Percentiles rank a stretch among this genome's conserved stretches.
Conservation (phyloP, 139 green algal genomes). For the Ostreobium quekettii region DNA sequence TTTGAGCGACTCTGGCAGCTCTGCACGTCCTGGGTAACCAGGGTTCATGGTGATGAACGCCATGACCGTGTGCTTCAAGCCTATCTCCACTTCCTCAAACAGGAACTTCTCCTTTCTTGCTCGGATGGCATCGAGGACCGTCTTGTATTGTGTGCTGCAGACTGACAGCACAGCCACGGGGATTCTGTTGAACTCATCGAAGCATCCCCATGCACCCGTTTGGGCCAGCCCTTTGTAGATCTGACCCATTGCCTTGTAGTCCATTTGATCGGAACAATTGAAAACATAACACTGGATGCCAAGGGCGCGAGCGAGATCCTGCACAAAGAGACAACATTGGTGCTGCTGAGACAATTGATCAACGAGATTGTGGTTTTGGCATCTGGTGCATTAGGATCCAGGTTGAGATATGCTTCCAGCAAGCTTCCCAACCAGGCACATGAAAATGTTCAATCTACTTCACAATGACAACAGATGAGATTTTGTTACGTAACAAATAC, state of each 20-base stretch:
- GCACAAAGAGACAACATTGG: background rate
- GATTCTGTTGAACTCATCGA: conserved; percentile 95
- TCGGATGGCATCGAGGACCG: conserved; percentile 81
- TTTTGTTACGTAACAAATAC: too few relatives aligned
- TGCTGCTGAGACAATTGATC: background rate
- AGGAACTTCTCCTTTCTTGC: conserved; percentile 57
- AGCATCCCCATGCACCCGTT: conserved; percentile 87
- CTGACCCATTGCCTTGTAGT: conserved; percentile 80
- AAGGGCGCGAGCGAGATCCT: conserved; percentile 71
- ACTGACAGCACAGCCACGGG: conserved; percentile 85
- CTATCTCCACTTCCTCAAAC: conserved; percentile 70
- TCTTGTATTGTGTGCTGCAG: conserved; percentile 93
- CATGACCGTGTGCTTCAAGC: conserved; percentile 62
- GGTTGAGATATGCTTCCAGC: too few relatives aligned
- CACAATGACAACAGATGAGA: too few relatives aligned
- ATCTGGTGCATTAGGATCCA: too few relatives aligned
- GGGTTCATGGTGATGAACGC: conserved; percentile 98
- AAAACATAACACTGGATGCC: conserved; percentile 88
- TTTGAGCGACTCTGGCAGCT: conserved; percentile 91
- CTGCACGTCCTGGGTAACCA: conserved; percentile 74
- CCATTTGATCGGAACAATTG: conserved; percentile 94
- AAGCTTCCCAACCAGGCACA: too few relatives aligned
- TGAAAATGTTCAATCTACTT: too few relatives aligned
- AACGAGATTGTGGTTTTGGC: background rate
- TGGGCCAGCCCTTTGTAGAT: conserved; percentile 90